Conservation (phyloP, 257 asterid species). For the Rehmannia glutinosa region DNA sequence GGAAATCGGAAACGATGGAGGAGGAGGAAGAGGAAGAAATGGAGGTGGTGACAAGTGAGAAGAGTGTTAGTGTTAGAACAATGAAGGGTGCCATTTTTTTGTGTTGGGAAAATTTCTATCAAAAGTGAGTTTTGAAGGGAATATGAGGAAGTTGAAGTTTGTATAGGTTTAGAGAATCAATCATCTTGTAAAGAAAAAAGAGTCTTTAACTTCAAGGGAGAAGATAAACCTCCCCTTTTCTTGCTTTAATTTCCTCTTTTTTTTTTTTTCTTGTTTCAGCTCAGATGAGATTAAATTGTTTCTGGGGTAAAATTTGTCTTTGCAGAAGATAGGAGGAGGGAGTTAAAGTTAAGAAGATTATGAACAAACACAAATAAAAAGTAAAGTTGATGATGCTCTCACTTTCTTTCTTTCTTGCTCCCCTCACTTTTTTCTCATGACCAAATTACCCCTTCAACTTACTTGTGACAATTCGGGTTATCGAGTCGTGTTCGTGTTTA, state of each 20-base stretch:
- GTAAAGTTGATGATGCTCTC: conserved; percentile 39
- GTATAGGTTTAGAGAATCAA: conserved; percentile 47
- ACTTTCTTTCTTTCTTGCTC: conserved; percentile 42
- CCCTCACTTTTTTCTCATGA: conserved; percentile 36
- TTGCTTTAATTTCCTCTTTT: conserved; percentile 18
- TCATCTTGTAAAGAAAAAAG: conserved; percentile 42
- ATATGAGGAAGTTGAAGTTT: conserved; percentile 46
- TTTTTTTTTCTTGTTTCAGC: conserved; percentile 25
- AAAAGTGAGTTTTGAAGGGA: conserved; percentile 50
- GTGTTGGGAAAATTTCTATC: conserved; percentile 28
- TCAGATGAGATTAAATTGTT: conserved; percentile 38
- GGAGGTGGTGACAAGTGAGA: conserved; percentile 32
- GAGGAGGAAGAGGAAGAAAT: conserved; percentile 54
- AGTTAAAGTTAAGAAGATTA: conserved; percentile 45
- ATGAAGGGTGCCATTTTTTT: conserved; percentile 41
- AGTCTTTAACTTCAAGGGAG: conserved; percentile 76
- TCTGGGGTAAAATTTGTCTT: conserved; percentile 19
- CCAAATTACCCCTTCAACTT: conserved; percentile 64
- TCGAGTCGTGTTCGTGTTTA: no score
- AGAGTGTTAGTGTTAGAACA: conserved; percentile 33
- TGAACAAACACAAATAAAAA: conserved; percentile 30
- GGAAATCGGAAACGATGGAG: conserved; percentile 53
- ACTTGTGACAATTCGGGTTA: no score
- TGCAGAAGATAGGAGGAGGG: conserved; percentile 22
- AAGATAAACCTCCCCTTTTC: conserved; percentile 57